Evolutionary conservation across 2,329 filamentous ascomycete species (phyloP).

Genomic region (Pseudogymnoascus sp.): DNA sequence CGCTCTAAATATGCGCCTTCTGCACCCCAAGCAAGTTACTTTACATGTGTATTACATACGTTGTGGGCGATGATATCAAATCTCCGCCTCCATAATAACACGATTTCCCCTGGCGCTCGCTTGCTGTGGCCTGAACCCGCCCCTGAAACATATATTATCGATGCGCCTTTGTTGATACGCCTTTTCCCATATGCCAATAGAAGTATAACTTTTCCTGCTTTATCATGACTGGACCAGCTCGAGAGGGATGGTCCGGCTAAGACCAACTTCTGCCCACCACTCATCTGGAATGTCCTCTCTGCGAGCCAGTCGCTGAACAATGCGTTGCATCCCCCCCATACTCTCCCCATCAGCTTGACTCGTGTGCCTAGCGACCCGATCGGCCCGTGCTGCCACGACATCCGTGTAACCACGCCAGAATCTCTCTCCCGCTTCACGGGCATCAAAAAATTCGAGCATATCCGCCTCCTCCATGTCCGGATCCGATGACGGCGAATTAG

Average conservation of each 20-base stretch:
- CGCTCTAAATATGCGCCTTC: not conserved
- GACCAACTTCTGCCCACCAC: constrained; percentile 68
- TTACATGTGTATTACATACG: constrained; percentile 1
- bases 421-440: constrained; percentile 11
- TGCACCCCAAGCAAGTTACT: not conserved
- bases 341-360: constrained; percentile 22
- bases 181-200: not conserved
- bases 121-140: not conserved
- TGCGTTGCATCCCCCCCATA: constrained; percentile 59
- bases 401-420: constrained; percentile 24
- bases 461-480: constrained; percentile 31
- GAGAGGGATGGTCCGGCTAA: constrained; percentile 49
- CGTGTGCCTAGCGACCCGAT: constrained; percentile 27
- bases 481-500: constrained; percentile 23
- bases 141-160: not conserved
- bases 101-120: not conserved
- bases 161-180: not conserved
- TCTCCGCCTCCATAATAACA: not conserved
- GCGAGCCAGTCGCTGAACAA: constrained; percentile 61
- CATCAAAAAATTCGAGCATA: constrained; percentile 20
- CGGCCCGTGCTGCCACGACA: constrained; percentile 24
- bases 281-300: constrained; percentile 72
- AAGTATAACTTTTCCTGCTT: not conserved
- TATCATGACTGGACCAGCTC: constrained; percentile 21
- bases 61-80: not conserved